Percentiles rank a stretch among this genome's conserved stretches.
phyloP scores from a whole-genome alignment of 768 basidiomycete species.

The Gyrodon lividus region DNA sequence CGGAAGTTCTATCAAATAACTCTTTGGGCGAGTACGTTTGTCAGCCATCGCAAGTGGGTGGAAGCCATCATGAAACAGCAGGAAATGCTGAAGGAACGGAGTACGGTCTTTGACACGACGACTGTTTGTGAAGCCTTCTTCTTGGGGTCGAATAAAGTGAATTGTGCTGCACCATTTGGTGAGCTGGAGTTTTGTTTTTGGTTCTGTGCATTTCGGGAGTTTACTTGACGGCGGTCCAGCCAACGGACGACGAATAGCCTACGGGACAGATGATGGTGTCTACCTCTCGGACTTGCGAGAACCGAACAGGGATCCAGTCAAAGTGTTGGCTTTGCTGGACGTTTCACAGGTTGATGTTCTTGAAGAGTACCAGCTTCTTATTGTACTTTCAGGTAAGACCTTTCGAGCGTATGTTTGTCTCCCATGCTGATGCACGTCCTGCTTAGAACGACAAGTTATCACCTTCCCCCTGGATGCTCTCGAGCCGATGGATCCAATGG shows the following conservation, averaged over 20 bases:
- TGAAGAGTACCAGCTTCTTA: conserved; percentile 91
- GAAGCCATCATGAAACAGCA: conserved; percentile 92
- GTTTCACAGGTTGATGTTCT: conserved; percentile 95
- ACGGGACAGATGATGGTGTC: conserved; percentile 97
- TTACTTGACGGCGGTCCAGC: conserved; percentile 42
- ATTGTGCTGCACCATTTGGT: conserved; percentile 88
- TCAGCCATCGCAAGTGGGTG: conserved; percentile 90
- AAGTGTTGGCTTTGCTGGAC: conserved; percentile 84
- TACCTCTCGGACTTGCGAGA: conserved; percentile 89
- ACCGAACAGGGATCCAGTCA: conserved; percentile 74
- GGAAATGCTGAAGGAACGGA: conserved; percentile 77
- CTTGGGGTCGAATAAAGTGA: conserved; percentile 78
- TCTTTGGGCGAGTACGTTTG: conserved; percentile 84
- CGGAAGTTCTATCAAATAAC: conserved; percentile 90
- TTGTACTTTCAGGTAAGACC: conserved; percentile 91
- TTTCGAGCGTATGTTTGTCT: background rate
- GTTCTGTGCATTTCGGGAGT: background rate
- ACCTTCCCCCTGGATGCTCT: conserved; percentile 95
- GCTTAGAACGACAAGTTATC: conserved; percentile 86
- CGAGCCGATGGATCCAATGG: conserved; percentile 85
- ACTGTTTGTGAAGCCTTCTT: conserved; percentile 90
- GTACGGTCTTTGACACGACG: conserved; percentile 81
- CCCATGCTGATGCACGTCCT: background rate
- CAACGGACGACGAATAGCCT: conserved; percentile 81
- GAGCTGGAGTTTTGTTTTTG: conserved; percentile 37